Base-by-base conservation (phyloP, 805 yeast species). In the Metschnikowia lochheadii region DNA sequence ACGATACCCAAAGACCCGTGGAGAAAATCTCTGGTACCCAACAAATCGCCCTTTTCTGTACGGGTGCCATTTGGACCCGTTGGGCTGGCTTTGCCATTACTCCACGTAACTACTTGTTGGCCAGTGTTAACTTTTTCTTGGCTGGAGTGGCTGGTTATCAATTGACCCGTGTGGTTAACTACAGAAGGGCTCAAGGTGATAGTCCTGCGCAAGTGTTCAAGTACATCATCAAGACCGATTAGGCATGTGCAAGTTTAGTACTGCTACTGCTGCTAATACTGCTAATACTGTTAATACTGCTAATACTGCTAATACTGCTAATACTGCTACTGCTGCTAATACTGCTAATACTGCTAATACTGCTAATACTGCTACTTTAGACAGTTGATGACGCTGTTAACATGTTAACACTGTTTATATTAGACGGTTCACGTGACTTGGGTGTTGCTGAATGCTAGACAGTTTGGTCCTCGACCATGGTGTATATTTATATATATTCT, bases 1-100 rank as follows among this genome's bases (percentile, higher is more conserved):
- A 79, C 63, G 99, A 92, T 69, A 73, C 86, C 55, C 77, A 81
- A 56, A 84, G 98, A 72, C 98, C 99, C 1, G 96, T 89, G 37
- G 97, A 92, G 63, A 84, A 85, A 62, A 77, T 92, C 45, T 84
- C 94, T 35, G 97, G 97, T 51, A 84, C 96, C 21, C 96, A 88
- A 70, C 91, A 87, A 72, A 66, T 82, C 53, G 96, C 98, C 1
- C 77, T 92, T 51, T 78, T 87, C 60, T 90, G 91, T 43, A 92
- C 99, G 1, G 99, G 97, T 49, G 82, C 82, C 48, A 89, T 92
- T 61, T 92, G 99, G 99, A 92, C 99, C 34, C 83, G 99, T 69
- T 92, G 98, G 98, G 90, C 97, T 14, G 78, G 77, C 1, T 81
- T 91, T 70, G 94, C 91, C 56, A 92, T 92, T 64, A 82, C 75